Percentiles rank a stretch among this genome's conserved stretches.
These are phyloP conservation scores for Straminergon stramineum DNA, from an alignment of 225 moss, liverwort and hornwort species.

Conservation along the genomic window DNA sequence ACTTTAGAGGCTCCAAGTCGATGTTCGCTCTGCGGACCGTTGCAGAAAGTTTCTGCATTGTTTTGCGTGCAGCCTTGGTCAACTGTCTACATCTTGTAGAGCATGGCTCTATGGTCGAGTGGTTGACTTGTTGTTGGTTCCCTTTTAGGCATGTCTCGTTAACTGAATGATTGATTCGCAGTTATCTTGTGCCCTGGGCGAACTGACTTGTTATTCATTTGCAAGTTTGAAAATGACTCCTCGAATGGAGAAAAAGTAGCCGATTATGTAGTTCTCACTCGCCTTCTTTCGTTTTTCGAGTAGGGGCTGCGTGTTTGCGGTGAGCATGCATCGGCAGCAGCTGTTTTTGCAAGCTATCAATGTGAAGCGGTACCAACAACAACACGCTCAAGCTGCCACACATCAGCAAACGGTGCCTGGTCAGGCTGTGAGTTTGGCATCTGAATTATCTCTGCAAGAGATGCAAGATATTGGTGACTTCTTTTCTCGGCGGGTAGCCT, in stretches of 20 bases:
- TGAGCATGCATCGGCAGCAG: slow-evolving; percentile 94
- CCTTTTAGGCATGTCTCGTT: background rate
- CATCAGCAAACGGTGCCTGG: slow-evolving; percentile 48
- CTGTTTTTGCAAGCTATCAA: slow-evolving; percentile 79
- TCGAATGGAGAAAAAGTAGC: background rate
- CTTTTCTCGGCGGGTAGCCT: slow-evolving; percentile 82
- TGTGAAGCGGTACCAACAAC: slow-evolving; percentile 75
- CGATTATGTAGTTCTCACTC: background rate
- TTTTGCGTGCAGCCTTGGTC: background rate
- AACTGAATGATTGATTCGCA: background rate
- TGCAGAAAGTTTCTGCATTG: background rate
- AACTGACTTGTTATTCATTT: background rate
- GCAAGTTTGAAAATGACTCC: background rate
- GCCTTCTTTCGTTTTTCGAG: background rate
- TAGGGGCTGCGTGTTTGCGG: slow-evolving; percentile 89
- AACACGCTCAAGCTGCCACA: slow-evolving; percentile 38
- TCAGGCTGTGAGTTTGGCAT: slow-evolving; percentile 42
- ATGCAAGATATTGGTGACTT: slow-evolving; percentile 75
- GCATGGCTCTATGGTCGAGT: background rate
- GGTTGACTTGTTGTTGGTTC: background rate
- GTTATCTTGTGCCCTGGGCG: background rate
- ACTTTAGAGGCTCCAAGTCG: background rate
- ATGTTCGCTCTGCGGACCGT: background rate
- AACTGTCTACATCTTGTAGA: background rate
- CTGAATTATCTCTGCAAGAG: slow-evolving; percentile 57